A percentile compares a stretch with the other conserved stretches of the same genome.
Evolutionary conservation across 495 filamentous ascomycete species (phyloP).

Genomic region (Aspergillus biplanus): DNA sequence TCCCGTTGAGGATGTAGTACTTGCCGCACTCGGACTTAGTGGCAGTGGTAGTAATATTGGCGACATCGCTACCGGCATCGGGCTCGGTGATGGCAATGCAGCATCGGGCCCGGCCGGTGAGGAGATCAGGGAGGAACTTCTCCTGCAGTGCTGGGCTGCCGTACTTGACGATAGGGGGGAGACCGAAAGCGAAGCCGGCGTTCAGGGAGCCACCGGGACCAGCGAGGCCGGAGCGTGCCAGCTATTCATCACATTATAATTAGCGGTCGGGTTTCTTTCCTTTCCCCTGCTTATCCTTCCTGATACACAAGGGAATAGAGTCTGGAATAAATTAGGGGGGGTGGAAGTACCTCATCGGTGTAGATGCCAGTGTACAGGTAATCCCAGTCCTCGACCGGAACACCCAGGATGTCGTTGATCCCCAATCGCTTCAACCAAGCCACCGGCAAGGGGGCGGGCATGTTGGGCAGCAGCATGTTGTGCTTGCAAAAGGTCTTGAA

Average conservation of each 20-base stretch:
- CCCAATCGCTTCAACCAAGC: conserved; percentile 66
- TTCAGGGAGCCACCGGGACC: conserved; percentile 64
- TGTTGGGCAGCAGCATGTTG: conserved; percentile 66
- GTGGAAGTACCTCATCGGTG: conserved; percentile 61
- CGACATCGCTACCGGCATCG: conserved; percentile 71
- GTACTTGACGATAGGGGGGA: conserved; percentile 72
- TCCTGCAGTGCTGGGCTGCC: conserved; percentile 63
- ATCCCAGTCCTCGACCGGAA: conserved; percentile 76
- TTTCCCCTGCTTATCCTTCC: background rate
- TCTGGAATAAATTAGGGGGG: background rate
- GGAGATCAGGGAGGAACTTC: conserved; percentile 63
- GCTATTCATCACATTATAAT: conserved; percentile 37
- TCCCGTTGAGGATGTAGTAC: conserved; percentile 72
- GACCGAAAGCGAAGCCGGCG: conserved; percentile 70
- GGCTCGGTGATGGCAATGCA: conserved; percentile 85
- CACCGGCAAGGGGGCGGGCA: conserved; percentile 69
- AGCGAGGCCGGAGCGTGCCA: conserved; percentile 64
- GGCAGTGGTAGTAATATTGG: conserved; percentile 70
- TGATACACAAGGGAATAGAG: background rate
- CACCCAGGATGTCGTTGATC: conserved; percentile 66
- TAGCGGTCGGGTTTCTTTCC: background rate
- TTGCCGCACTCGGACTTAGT: conserved; percentile 63
- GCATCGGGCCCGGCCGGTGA: conserved; percentile 65
- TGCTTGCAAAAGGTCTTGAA: conserved; percentile 62
- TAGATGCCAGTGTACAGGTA: conserved; percentile 73